Base-by-base conservation (phyloP, 148 eudicot genomes). In the Camellia sinensis region DNA sequence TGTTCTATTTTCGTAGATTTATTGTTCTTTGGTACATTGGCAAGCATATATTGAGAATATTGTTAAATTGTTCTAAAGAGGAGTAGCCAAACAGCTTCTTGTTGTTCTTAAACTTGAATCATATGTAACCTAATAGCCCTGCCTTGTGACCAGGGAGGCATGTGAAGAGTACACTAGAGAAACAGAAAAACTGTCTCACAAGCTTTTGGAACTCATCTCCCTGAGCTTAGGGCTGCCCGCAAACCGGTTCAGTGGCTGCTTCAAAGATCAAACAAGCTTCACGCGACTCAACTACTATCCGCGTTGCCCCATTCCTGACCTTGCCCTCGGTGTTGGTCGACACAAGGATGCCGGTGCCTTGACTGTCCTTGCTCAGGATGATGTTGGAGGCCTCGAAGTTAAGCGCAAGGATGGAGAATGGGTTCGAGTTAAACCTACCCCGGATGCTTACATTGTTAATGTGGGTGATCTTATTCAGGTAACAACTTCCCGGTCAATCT, bases 261-360 rank as follows among this genome's bases (percentile, higher is more conserved):
- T 76, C 81, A n/a, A 80, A 65, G 78, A 84, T 10, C 81, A 77
- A 8, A 69, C 83, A 3, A 89, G 87, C 77, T 80, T 85, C 9
- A 60, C 77, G 52, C 78, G 89, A 17, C 84, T 89, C 15, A 85
- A 87, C 57, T 77, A 87, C 75, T 89, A 89, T 50, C 90, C 90
- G 3, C 71, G 79, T 4, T 89, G 90, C 70, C 92, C 86, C 13
- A 71, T 79, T 65, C 90, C 92, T 48, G 75, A 85, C 74, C 84
- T 83, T 1, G 90, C 82, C 45, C 80, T 87, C 17, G 91, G 91
- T 10, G 88, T 87, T 5, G 80, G 82, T 71, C 81, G 63, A 17
- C 92, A 89, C 74, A 89, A 89, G 79, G 90, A 89, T 71, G 77
- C 85, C 0, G 87, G 87, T n/a, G 87, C 70, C 82, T 37, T 89